These are phyloP conservation scores for Lepidium aucheri DNA, from an alignment of 345 rosid species.

Conservation along the genomic window DNA sequence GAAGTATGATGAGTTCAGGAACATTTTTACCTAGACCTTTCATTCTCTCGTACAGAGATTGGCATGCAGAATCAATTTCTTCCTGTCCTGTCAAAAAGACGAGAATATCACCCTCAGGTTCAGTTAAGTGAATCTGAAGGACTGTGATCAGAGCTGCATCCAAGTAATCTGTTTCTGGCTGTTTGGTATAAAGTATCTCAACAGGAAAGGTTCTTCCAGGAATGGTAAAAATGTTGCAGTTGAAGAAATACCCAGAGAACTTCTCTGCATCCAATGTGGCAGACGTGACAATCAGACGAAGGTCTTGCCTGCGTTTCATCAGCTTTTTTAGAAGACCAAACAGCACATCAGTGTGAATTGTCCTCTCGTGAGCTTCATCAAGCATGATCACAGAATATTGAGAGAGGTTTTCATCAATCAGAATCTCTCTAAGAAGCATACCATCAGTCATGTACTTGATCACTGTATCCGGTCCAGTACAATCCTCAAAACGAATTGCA, in stretches of 20 bases:
- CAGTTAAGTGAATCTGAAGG: conserved; percentile 75
- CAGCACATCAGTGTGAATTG: conserved; percentile 77
- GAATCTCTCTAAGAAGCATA: conserved; percentile 71
- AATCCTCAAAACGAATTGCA: conserved; percentile 76
- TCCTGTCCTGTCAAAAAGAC: conserved; percentile 86
- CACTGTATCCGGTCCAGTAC: conserved; percentile 79
- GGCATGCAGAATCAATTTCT: conserved; percentile 79
- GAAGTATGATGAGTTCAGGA: conserved; percentile 69
- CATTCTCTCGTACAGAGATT: conserved; percentile 64
- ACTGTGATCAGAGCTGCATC: conserved; percentile 76
- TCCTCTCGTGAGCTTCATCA: conserved; percentile 86
- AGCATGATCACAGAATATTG: conserved; percentile 78
- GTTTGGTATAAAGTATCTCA: conserved; percentile 65
- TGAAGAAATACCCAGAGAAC: conserved; percentile 72
- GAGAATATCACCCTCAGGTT: conserved; percentile 79
- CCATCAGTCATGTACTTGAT: conserved; percentile 92
- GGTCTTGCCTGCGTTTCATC: conserved; percentile 56
- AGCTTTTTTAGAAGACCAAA: conserved; percentile 76
- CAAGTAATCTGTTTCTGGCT: conserved; percentile 79
- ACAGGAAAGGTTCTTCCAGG: conserved; percentile 87
- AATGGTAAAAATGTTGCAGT: conserved; percentile 73
- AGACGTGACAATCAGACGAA: conserved; percentile 68
- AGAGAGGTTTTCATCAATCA: conserved; percentile 60
- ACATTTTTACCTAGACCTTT: conserved; percentile 64
- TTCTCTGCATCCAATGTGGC: conserved; percentile 83